phyloP scores from a whole-genome alignment of 2,329 filamentous ascomycete species.

The Aspergillus versicolor region DNA sequence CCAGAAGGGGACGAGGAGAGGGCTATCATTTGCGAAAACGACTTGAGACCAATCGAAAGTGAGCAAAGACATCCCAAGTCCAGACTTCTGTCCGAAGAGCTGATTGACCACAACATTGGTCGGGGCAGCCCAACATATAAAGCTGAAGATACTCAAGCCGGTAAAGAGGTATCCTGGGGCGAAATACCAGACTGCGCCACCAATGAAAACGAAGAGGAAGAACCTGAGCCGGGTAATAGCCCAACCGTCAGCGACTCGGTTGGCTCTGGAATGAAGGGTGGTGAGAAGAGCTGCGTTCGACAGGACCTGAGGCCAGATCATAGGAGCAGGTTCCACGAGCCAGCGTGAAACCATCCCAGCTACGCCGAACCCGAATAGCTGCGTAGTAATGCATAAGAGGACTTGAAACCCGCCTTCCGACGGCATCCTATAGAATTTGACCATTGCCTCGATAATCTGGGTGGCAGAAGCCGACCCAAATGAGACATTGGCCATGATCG shows the following conservation, averaged over 20 bases:
- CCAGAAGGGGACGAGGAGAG: slow-evolving; percentile 64
- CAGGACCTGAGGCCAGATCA: slow-evolving; percentile 64
- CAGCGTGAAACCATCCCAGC: slow-evolving; percentile 61
- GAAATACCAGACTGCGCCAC: slow-evolving; percentile 38
- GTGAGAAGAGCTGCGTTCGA: slow-evolving; percentile 50
- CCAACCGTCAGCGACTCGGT: slow-evolving; percentile 43
- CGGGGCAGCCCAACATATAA: slow-evolving; percentile 69
- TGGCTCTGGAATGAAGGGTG: slow-evolving; percentile 35
- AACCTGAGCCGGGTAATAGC: slow-evolving; percentile 37
- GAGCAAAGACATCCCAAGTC: slow-evolving; percentile 66
- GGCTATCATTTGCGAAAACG: slow-evolving; percentile 66
- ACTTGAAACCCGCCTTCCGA: slow-evolving; percentile 61
- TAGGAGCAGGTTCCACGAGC: slow-evolving; percentile 59
- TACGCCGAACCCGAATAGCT: slow-evolving; percentile 64
- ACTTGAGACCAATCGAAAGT: slow-evolving; percentile 77
- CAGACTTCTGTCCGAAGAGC: slow-evolving; percentile 67
- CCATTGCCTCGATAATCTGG: slow-evolving; percentile 38
- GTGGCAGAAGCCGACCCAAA: slow-evolving; percentile 45
- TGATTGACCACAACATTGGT: slow-evolving; percentile 69
- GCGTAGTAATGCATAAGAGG: slow-evolving; percentile 59
- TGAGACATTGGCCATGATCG: slow-evolving; percentile 49
- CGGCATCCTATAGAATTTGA: slow-evolving; percentile 56
- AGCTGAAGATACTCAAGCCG: slow-evolving; percentile 68
- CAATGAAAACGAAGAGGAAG: slow-evolving; percentile 35
- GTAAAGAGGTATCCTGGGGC: slow-evolving; percentile 66